Percentiles rank a stretch among this genome's conserved stretches.
Conservation (phyloP, 257 asterid genomes). For the Nicotiana knightiana region DNA sequence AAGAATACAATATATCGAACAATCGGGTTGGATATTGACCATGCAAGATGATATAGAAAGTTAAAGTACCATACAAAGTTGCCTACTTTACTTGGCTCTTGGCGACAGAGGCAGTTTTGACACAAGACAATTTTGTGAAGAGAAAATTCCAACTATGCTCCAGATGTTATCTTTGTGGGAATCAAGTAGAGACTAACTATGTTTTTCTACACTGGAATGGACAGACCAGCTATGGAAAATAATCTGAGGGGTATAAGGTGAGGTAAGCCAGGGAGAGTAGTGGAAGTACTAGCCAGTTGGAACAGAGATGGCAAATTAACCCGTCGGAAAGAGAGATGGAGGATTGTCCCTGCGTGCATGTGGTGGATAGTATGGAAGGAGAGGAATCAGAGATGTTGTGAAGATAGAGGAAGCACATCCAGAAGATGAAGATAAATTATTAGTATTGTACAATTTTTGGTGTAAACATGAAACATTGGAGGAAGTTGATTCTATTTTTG, state of each 20-base stretch:
- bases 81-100: background rate
- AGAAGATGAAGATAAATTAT: slow-evolving; percentile 1
- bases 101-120: background rate
- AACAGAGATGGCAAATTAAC: background rate
- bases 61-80: background rate
- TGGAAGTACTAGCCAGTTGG: background rate
- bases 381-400: background rate
- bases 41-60: background rate
- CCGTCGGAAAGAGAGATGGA: background rate
- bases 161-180: background rate
- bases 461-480: background rate
- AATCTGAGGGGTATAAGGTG: background rate
- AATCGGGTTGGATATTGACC: background rate
- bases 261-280: background rate
- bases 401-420: background rate
- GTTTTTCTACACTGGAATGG: background rate
- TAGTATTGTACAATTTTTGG: background rate
- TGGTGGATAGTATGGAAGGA: background rate
- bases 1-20: background rate
- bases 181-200: background rate
- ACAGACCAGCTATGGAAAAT: background rate
- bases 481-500: background rate
- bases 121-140: background rate
- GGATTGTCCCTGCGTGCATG: background rate
- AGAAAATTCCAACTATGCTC: background rate